Evolutionary conservation across 805 yeast species (phyloP), one percentile per base, ranked within the genome.

Genomic region (Yamadazyma insecticola): DNA sequence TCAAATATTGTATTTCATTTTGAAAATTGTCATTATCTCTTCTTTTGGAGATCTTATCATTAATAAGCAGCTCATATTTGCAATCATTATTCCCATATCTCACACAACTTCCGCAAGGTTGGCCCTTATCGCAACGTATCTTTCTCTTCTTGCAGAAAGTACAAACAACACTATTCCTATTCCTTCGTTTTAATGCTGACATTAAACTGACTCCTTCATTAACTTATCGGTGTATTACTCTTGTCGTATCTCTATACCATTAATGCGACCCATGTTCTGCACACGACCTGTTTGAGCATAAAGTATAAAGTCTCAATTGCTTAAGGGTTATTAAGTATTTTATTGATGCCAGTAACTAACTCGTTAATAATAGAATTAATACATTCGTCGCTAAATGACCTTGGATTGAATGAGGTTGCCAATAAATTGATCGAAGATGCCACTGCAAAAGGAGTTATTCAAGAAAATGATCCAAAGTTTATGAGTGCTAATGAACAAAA

Each of bases 61-160:
- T 22, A 11, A 33, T 18, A 4, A 33, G 6, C 4, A 19, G 10
- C 3, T 33, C 36, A 22, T 39, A 39, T 3, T 30, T 23, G 26
- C 43, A 39, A 11, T 39, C 36, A 7, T 47, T 37, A 16, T 50
- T 50, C 4, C 44, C 40, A 30, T 55, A 55, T 29, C 49, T 55
- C 12, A 51, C 35, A 40, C 70, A 63, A 9, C 62, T 41, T 14
- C 55, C 46, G 31, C 70, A 63, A 2, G 68, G 68, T 26, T 47
- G 41, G 7, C 52, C 55, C 19, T 55, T 44, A 39, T 63, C 65
- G 45, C 70, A 63, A 28, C 51, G 58, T 26, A 60, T 62, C 36
- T 63, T 63, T 21, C 68, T 40, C 27, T 43, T 43, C 36, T 55
- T 54, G 43, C 70, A 63, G 31, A 54, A 58, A 25, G 45, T 47